Evolutionary conservation across 2,329 filamentous ascomycete genomes (phyloP), one percentile per base, ranked within the genome.

Genomic region (Dothideomycetidae sp.): DNA sequence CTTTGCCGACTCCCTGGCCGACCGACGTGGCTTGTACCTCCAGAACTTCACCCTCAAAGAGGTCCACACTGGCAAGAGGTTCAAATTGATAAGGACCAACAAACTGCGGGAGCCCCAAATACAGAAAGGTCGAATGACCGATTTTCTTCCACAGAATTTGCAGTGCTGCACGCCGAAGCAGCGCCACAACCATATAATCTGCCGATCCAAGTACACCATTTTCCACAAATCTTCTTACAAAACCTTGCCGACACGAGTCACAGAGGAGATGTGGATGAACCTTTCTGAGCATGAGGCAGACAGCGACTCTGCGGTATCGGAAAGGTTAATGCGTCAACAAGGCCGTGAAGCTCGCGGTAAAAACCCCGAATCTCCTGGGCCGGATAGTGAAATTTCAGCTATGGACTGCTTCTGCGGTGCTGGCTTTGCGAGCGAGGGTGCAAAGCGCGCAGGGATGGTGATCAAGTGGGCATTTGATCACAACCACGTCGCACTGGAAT

Each of bases 341-440:
- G 11, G 13, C 9, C 30, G 31, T 9, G 29, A 38, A 9, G 29
- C 29, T 2, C 34, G 14, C 7, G 11, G 13, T 3, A 21, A 10
- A 3, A 15, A 30, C 3, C 10, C 7, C 13, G 26, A 30, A 10
- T 4, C 15, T 5, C 17, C 5, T 29, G 28, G 14, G 29, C 11
- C n/a, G 15, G 18, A 12, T 14, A 5, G 12, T n/a, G 19, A 29
- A 29, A 36, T 19, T 13, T 80, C 74, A 0, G 71, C 78, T 15
- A 78, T 73, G 1, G 83, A 90, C 49, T 66, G 70, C 0, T 90
- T 82, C 44, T 79, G 73, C 21, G 81, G 82, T 1, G 78, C 71
- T 2, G 81, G 83, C 0, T 82, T 82, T 3, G 71, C 73, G 1
- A 80, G 79, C 0, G 60, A 68, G 2, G 82, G 79, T 0, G 79